phyloP scores from a whole-genome alignment of 441 rosid species.

The Adansonia madagascariensis region DNA sequence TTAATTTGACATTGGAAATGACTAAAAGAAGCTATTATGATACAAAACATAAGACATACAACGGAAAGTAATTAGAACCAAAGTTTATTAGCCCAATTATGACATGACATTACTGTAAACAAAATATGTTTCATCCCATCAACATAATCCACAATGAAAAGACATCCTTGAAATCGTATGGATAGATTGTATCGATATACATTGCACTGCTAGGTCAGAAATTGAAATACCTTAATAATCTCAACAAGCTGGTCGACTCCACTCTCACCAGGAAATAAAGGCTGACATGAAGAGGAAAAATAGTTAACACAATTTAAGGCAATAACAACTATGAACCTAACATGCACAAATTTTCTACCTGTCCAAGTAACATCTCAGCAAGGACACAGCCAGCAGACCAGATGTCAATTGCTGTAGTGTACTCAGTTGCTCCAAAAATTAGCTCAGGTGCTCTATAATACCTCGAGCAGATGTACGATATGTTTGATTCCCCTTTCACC shows the following conservation, averaged over 20 bases:
- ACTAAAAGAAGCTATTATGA: background rate
- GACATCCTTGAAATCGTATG: background rate
- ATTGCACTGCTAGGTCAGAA: too few species aligned
- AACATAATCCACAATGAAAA: background rate
- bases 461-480: slow-evolving; percentile 93
- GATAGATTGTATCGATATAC: background rate
- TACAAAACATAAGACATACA: background rate
- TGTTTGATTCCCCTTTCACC: slow-evolving; percentile 97
- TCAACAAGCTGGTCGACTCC: slow-evolving; percentile 96
- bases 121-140: background rate
- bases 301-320: background rate
- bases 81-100: background rate
- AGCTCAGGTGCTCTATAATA: slow-evolving; percentile 98
- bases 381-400: slow-evolving; percentile 98
- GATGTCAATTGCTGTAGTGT: slow-evolving; percentile 83
- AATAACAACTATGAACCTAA: background rate
- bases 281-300: slow-evolving; percentile 45
- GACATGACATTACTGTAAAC: background rate
- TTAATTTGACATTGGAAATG: background rate
- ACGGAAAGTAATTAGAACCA: background rate
- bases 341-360: slow-evolving; percentile 48
- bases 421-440: slow-evolving; percentile 96
- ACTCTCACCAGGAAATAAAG: slow-evolving; percentile 88
- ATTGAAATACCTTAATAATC: slow-evolving; percentile 74
- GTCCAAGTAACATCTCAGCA: slow-evolving; percentile 90